Percentiles rank a stretch among this genome's conserved stretches.
Evolutionary conservation across 257 asterid species (phyloP).

Genomic region (Solanum lycopersicoides): DNA sequence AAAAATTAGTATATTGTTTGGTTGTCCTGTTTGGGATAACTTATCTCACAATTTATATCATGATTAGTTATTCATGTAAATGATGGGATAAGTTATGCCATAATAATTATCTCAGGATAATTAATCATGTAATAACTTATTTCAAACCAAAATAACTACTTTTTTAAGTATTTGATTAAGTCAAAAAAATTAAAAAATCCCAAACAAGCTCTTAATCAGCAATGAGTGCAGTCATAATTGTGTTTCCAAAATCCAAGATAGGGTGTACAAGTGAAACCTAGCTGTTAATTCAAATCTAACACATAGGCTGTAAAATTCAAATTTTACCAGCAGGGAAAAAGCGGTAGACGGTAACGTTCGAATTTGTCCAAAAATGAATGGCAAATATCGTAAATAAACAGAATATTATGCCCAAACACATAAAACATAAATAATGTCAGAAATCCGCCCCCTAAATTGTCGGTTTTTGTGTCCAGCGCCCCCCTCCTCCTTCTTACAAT

Average conservation of each 20-base stretch:
- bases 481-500: neutral
- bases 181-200: neutral
- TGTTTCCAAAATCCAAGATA: neutral
- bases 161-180: neutral
- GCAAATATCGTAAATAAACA: neutral
- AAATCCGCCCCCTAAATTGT: neutral
- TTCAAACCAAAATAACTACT: neutral
- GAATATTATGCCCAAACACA: neutral
- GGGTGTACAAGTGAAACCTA: neutral
- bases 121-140: too few species aligned
- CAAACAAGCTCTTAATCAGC: neutral
- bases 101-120: too few species aligned
- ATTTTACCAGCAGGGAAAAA: neutral
- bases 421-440: neutral
- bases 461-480: slow-evolving; percentile 10
- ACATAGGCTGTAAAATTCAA: neutral
- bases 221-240: neutral
- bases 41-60: too few species aligned
- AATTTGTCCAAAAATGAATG: neutral
- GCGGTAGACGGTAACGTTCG: neutral
- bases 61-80: too few species aligned
- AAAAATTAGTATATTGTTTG: too few species aligned
- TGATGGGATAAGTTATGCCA: too few species aligned
- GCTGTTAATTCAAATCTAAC: neutral
- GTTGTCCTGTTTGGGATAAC: too few species aligned